phyloP scores from a whole-genome alignment of 768 basidiomycete genomes.

The Omphalotus guepiniiformis region DNA sequence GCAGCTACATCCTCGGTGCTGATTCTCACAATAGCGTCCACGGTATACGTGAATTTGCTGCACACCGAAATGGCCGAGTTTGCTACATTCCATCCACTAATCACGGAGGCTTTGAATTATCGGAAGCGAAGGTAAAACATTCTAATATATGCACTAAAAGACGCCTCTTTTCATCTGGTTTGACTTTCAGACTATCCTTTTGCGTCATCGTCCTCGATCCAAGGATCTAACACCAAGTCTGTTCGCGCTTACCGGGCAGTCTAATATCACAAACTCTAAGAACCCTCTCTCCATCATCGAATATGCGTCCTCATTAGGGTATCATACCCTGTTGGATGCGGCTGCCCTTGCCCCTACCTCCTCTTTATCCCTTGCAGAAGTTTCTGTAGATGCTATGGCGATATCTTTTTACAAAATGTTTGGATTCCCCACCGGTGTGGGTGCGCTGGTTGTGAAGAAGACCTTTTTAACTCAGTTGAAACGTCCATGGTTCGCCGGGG shows the following conservation, averaged over 20 bases:
- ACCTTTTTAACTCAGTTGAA: conserved; percentile 56
- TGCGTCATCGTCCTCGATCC: conserved; percentile 45
- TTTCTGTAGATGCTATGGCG: conserved; percentile 76
- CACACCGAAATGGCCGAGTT: conserved; percentile 47
- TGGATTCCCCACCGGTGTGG: conserved; percentile 82
- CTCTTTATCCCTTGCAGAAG: conserved; percentile 57
- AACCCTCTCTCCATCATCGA: conserved; percentile 58
- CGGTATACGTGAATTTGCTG: conserved; percentile 73
- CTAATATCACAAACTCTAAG: conserved; percentile 79
- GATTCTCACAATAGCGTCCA: conserved; percentile 87
- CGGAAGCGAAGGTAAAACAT: conserved; percentile 51
- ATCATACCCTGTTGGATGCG: conserved; percentile 73
- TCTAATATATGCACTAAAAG: conserved; percentile 15
- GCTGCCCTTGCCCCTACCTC: conserved; percentile 78
- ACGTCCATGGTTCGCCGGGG: conserved; percentile 84
- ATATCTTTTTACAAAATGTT: conserved; percentile 91
- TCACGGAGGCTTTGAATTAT: conserved; percentile 59
- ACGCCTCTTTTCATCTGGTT: conserved; percentile 20
- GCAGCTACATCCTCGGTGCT: conserved; percentile 60
- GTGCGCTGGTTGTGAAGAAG: conserved; percentile 72
- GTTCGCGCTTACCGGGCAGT: conserved; percentile 75
- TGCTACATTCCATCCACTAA: conserved; percentile 62
- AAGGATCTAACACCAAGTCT: conserved; percentile 47
- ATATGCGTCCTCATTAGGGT: conserved; percentile 66
- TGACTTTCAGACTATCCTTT: conserved; percentile 48